Percentiles rank a stretch among this genome's conserved stretches.
Evolutionary conservation across 441 rosid species (phyloP).

Genomic region (Pelargonium fulgidum): DNA sequence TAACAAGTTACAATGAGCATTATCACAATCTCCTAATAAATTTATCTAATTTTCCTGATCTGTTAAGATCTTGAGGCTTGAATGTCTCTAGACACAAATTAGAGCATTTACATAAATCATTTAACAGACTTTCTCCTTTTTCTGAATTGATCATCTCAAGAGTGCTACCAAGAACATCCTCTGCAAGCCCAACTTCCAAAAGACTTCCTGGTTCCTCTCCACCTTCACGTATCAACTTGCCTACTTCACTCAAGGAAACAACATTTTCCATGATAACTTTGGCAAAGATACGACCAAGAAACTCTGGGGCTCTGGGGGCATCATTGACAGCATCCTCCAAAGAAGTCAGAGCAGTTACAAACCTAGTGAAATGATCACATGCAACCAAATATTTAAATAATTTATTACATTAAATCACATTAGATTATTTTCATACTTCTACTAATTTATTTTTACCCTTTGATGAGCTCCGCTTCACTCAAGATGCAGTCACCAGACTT

Average conservation of each 20-base stretch:
- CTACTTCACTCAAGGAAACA: slow-evolving; percentile 49
- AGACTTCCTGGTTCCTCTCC: slow-evolving; percentile 71
- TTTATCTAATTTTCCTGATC: slow-evolving; percentile 63
- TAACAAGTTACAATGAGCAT: slow-evolving; percentile 33
- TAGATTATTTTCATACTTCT: background rate
- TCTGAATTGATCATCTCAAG: slow-evolving; percentile 56
- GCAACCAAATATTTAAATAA: background rate
- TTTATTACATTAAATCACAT: background rate
- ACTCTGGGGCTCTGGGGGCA: slow-evolving; percentile 86
- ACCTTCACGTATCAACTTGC: slow-evolving; percentile 46
- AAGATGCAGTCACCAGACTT: slow-evolving; percentile 46
- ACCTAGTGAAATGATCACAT: slow-evolving; percentile 36
- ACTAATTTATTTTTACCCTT: slow-evolving; percentile 51
- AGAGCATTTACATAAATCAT: slow-evolving; percentile 46
- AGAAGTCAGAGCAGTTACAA: slow-evolving; percentile 58
- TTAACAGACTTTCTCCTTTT: slow-evolving; percentile 53
- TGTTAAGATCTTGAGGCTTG: slow-evolving; percentile 48
- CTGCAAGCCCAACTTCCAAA: slow-evolving; percentile 58
- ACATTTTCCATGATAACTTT: slow-evolving; percentile 42
- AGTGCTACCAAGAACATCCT: slow-evolving; percentile 70
- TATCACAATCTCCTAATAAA: slow-evolving; percentile 39
- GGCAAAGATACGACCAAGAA: slow-evolving; percentile 61
- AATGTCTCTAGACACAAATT: slow-evolving; percentile 67
- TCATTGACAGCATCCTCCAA: slow-evolving; percentile 87
- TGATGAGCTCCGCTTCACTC: slow-evolving; percentile 44